Conservation (phyloP, 495 filamentous ascomycete species). For the Letharia columbiana region DNA sequence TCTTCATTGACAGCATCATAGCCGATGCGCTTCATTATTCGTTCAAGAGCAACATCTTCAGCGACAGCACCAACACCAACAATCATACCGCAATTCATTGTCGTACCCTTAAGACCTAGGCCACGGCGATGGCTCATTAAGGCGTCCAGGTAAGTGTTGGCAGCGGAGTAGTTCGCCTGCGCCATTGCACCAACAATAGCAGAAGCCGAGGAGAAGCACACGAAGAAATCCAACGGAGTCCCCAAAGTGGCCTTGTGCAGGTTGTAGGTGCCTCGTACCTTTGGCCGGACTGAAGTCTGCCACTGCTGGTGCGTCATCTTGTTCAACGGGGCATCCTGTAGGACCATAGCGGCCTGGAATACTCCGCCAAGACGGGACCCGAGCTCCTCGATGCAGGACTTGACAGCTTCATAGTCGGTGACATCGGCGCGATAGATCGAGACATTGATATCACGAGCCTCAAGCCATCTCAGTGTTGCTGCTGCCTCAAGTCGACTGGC, state of each 20-base stretch:
- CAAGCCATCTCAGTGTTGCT: slow-evolving; percentile 25
- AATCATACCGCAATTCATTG: slow-evolving; percentile 38
- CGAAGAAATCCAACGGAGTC: slow-evolving; percentile 37
- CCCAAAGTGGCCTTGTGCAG: slow-evolving; percentile 28
- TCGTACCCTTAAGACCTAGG: slow-evolving; percentile 31
- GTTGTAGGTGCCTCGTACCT: slow-evolving; percentile 44
- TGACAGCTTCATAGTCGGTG: slow-evolving; percentile 23
- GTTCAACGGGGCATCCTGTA: slow-evolving; percentile 47
- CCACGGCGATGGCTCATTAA: slow-evolving; percentile 36
- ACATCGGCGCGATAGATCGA: slow-evolving; percentile 35
- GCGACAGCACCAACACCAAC: slow-evolving; percentile 38
- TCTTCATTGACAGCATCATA: slow-evolving; percentile 26
- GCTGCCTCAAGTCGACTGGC: slow-evolving; percentile 22
- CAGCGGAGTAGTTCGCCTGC: slow-evolving; percentile 42
- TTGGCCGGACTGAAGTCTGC: slow-evolving; percentile 43
- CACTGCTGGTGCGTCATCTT: slow-evolving; percentile 48
- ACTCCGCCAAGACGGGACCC: slow-evolving; percentile 45
- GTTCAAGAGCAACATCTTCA: slow-evolving; percentile 20
- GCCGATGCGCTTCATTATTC: slow-evolving; percentile 21
- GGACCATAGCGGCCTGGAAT: slow-evolving; percentile 40
- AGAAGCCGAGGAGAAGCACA: slow-evolving; percentile 30
- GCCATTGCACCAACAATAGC: slow-evolving; percentile 30
- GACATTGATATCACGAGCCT: slow-evolving; percentile 23
- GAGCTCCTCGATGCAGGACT: slow-evolving; percentile 28
- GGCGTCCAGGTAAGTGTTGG: slow-evolving; percentile 39